phyloP scores from a whole-genome alignment of 495 filamentous ascomycete genomes.

The Penicillium herquei region DNA sequence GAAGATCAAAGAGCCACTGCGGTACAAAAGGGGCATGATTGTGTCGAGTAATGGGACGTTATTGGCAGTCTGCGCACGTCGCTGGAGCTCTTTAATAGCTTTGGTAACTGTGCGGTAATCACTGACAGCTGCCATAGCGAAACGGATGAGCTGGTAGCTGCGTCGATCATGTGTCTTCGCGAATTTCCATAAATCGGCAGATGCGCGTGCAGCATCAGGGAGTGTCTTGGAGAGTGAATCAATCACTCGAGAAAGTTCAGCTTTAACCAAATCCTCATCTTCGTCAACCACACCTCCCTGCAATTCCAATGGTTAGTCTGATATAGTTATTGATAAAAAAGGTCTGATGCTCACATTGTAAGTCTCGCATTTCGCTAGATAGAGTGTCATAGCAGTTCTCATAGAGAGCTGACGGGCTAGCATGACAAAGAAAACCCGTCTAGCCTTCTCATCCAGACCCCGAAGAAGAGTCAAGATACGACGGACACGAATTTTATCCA shows the following conservation, averaged over 20 bases:
- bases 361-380: slow-evolving; percentile 76
- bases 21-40: slow-evolving; percentile 78
- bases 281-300: slow-evolving; percentile 78
- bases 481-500: slow-evolving; percentile 82
- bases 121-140: slow-evolving; percentile 78
- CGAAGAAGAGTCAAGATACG: slow-evolving; percentile 78
- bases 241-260: slow-evolving; percentile 63
- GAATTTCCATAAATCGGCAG: slow-evolving; percentile 80
- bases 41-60: slow-evolving; percentile 68
- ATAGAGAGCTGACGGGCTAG: slow-evolving; percentile 70
- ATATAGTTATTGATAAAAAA: background rate
- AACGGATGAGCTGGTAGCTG: slow-evolving; percentile 83
- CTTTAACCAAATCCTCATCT: slow-evolving; percentile 64
- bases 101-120: slow-evolving; percentile 89
- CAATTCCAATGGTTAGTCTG: background rate
- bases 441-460: slow-evolving; percentile 73
- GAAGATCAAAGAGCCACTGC: slow-evolving; percentile 78
- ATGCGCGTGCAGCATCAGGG: slow-evolving; percentile 66
- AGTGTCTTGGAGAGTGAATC: slow-evolving; percentile 69
- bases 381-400: slow-evolving; percentile 65
- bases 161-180: slow-evolving; percentile 89
- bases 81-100: slow-evolving; percentile 84
- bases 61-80: slow-evolving; percentile 69
- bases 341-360: slow-evolving; percentile 60
- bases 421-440: slow-evolving; percentile 85